Conservation (phyloP, 306 rosid species). For the Delonix regia region DNA sequence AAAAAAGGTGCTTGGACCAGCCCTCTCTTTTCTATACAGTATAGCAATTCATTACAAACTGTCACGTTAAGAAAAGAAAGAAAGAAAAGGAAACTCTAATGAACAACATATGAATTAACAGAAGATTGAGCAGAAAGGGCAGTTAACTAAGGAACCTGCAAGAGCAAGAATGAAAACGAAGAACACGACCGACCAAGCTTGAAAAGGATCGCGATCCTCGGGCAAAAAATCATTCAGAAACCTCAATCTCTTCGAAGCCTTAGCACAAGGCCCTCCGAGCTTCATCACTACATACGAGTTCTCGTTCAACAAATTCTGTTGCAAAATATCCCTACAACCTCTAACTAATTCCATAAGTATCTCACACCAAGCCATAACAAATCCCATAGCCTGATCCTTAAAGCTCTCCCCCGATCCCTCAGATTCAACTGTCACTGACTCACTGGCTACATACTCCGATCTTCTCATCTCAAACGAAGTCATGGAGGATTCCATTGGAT, state of each 20-base stretch:
- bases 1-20: neutral
- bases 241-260: conserved; percentile 64
- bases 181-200: conserved; percentile 83
- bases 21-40: neutral
- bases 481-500: conserved; percentile 47
- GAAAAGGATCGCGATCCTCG: conserved; percentile 95
- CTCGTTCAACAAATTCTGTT: conserved; percentile 72
- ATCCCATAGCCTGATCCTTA: conserved; percentile 81
- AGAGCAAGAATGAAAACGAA: conserved; percentile 76
- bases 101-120: neutral
- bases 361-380: conserved; percentile 88
- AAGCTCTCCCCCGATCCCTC: conserved; percentile 63
- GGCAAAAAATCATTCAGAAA: conserved; percentile 84
- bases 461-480: conserved; percentile 43
- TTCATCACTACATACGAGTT: conserved; percentile 67
- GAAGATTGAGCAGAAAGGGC: neutral
- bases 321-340: conserved; percentile 79
- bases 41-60: neutral
- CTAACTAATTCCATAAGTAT: conserved; percentile 73
- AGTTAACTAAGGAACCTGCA: conserved; percentile 52
- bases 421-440: conserved; percentile 40
- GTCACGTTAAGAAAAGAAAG: neutral
- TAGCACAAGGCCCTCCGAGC: conserved; percentile 65
- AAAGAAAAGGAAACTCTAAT: neutral
- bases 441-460: conserved; percentile 33